phyloP scores from a whole-genome alignment of 306 rosid species.

The Rubus idaeus region DNA sequence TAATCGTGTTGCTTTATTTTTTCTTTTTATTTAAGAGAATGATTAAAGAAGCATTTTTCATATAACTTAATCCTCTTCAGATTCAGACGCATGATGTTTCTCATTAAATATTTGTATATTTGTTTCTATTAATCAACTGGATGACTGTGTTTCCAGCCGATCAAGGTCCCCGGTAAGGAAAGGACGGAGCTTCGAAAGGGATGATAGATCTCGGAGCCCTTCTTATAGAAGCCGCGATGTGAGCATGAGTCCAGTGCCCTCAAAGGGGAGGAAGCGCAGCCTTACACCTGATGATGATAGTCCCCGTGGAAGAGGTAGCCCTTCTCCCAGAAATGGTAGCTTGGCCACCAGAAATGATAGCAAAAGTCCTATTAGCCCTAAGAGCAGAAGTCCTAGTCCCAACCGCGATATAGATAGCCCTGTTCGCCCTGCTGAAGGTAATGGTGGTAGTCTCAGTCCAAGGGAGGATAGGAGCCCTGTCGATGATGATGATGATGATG shows the following conservation, averaged over 20 bases:
- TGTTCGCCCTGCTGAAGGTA: constrained; percentile 31
- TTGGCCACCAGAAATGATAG: constrained; percentile 37
- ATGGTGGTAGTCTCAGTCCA: constrained; percentile 42
- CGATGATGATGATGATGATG: constrained; percentile 42
- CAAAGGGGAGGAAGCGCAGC: constrained; percentile 52
- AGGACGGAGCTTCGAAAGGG: constrained; percentile 48
- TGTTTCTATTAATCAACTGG: not conserved
- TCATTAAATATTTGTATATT: not conserved
- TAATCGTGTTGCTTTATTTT: not conserved
- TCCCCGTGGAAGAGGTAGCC: constrained; percentile 41
- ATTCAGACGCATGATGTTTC: not conserved
- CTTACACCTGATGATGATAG: constrained; percentile 51
- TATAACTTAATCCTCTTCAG: not conserved
- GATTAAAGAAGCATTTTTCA: not conserved
- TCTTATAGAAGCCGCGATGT: constrained; percentile 36
- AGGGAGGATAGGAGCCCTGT: constrained; percentile 67
- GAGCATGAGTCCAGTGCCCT: constrained; percentile 35
- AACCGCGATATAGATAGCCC: constrained; percentile 38
- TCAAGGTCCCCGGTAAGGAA: constrained; percentile 68
- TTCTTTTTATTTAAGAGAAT: too few species aligned
- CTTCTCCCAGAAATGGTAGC: constrained; percentile 50
- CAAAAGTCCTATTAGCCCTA: constrained; percentile 50
- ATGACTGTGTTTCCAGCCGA: constrained; percentile 44
- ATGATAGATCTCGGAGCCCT: constrained; percentile 54
- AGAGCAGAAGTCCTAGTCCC: constrained; percentile 1